Evolutionary conservation across 805 yeast species (phyloP).

Genomic region (Yarrowia sp.): DNA sequence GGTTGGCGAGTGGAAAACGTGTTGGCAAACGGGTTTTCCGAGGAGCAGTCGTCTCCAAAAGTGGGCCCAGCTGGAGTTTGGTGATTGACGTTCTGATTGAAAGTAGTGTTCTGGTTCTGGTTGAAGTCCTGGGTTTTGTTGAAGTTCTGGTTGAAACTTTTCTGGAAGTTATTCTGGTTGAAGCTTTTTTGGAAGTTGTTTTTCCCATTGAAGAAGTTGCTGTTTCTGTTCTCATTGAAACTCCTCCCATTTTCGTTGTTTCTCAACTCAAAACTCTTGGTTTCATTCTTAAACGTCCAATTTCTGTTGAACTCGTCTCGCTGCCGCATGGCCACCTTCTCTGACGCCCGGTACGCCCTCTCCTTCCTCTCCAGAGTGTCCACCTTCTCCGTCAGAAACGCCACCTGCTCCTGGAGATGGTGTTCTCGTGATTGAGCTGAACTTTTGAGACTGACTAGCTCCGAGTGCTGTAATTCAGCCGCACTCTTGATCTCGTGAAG

Average conservation of each 20-base stretch:
- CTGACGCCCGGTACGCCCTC: neutral
- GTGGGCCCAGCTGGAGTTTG: neutral
- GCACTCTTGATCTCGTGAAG: too few species aligned
- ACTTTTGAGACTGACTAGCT: neutral
- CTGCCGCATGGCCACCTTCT: neutral
- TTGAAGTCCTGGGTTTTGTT: neutral
- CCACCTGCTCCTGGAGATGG: constrained; percentile 24
- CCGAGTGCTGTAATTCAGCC: too few species aligned
- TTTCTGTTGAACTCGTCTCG: neutral
- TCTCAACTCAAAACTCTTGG: too few species aligned
- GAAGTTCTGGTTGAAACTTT: neutral
- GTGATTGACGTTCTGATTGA: neutral
- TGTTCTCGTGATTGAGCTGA: neutral
- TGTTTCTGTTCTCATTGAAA: too few species aligned
- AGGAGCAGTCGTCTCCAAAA: neutral
- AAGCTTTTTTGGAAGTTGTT: neutral
- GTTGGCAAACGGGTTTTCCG: neutral
- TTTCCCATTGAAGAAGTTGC: too few species aligned
- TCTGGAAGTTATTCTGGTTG: constrained; percentile 1
- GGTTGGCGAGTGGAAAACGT: neutral
- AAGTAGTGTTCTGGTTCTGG: neutral
- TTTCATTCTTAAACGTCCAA: neutral
- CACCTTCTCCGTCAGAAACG: constrained; percentile 1
- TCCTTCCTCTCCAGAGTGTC: neutral
- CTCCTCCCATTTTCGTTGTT: too few species aligned